These are phyloP conservation scores for Leishmania tropica DNA, from an alignment of 208 protist genomes.

Conservation along the genomic window DNA sequence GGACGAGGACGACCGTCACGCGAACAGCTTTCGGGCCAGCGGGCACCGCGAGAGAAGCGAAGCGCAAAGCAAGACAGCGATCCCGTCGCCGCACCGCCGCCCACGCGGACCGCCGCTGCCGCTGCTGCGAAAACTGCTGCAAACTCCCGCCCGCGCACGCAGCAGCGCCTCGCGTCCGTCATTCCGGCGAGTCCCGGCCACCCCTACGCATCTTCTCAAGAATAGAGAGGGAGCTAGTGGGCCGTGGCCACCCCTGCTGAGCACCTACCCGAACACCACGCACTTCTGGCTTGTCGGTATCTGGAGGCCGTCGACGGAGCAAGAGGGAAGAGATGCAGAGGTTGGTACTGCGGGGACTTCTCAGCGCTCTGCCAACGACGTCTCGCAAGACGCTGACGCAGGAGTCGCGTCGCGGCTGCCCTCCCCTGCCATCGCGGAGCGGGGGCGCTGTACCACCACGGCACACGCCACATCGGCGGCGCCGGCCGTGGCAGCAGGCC, in stretches of 20 bases:
- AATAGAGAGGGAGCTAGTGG: background rate
- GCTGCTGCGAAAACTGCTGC: constrained; percentile 33
- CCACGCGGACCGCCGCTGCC: constrained; percentile 38
- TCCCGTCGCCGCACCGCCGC: constrained; percentile 33
- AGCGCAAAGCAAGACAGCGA: constrained; percentile 26
- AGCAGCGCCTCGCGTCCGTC: constrained; percentile 8
- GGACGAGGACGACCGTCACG: background rate
- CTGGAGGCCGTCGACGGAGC: background rate
- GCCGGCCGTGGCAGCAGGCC: too few relatives aligned
- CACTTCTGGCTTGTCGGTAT: background rate
- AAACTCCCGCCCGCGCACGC: background rate
- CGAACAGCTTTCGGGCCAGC: background rate
- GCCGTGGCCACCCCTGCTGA: background rate
- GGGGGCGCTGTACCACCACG: background rate
- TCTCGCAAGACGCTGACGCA: background rate
- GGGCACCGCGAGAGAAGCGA: background rate
- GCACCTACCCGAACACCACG: background rate
- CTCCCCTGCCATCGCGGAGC: background rate
- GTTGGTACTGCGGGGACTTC: background rate
- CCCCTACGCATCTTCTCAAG: too few relatives aligned
- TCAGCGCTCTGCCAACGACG: background rate
- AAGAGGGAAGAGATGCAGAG: background rate
- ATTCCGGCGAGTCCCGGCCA: background rate
- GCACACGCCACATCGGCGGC: background rate
- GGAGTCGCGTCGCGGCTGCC: background rate